These are phyloP conservation scores for Neophaeococcomyces mojaviensis DNA, from an alignment of 2,329 filamentous ascomycete species.

Conservation along the genomic window DNA sequence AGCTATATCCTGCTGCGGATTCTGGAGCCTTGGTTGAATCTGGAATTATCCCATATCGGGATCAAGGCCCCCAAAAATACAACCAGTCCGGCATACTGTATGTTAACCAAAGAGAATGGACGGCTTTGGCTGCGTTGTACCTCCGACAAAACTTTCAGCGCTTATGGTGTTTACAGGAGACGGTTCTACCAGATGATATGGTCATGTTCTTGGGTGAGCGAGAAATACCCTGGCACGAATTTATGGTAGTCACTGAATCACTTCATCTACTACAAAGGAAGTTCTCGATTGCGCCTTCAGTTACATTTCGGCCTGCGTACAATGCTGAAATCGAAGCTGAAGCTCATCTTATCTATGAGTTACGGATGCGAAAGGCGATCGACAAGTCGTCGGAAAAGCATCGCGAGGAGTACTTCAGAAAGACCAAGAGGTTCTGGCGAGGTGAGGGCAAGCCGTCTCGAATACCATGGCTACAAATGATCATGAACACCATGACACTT, in stretches of 20 bases:
- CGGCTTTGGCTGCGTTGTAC: conserved; percentile 12
- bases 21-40: conserved; percentile 4
- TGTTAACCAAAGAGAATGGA: conserved; percentile 11
- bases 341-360: conserved; percentile 1
- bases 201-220: conserved; percentile 11
- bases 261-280: not conserved
- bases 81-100: conserved; percentile 6
- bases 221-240: conserved; percentile 11
- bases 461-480: conserved; percentile 8
- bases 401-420: not conserved
- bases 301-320: conserved; percentile 1
- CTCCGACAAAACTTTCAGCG: conserved; percentile 13
- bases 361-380: not conserved
- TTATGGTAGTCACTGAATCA: conserved; percentile 7
- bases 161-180: conserved; percentile 15
- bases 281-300: not conserved
- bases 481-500: conserved; percentile 14
- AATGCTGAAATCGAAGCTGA: not conserved
- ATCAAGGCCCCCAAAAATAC: not conserved
- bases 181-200: conserved; percentile 10
- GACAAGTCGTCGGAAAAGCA: not conserved
- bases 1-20: conserved; percentile 7
- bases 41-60: conserved; percentile 4
- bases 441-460: not conserved
- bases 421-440: not conserved